phyloP scores from a whole-genome alignment of 805 yeast species.

The Candida chilensis region DNA sequence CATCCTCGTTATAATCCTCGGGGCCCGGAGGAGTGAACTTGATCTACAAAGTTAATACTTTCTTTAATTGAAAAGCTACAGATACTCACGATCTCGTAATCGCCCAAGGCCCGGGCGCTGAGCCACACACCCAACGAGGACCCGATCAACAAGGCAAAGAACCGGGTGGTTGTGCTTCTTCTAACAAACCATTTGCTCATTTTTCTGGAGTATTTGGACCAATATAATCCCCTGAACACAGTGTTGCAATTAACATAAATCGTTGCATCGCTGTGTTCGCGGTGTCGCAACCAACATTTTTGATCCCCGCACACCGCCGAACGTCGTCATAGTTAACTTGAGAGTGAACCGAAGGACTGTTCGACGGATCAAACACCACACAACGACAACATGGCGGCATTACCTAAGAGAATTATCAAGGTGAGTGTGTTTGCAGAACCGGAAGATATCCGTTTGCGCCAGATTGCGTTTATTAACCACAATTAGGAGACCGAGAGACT shows the following conservation, averaged over 20 bases:
- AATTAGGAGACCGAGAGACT: slow-evolving; percentile 81
- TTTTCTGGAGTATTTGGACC: background rate
- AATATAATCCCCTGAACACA: too few species aligned
- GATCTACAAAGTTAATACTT: slow-evolving; percentile 19
- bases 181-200: background rate
- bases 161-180: background rate
- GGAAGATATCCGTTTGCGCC: too few species aligned
- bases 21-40: slow-evolving; percentile 24
- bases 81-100: slow-evolving; percentile 1
- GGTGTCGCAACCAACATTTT: background rate
- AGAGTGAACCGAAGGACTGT: background rate
- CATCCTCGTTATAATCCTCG: slow-evolving; percentile 20
- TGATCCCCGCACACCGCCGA: background rate
- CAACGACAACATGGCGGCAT: slow-evolving; percentile 38
- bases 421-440: slow-evolving; percentile 34
- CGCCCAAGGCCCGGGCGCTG: background rate
- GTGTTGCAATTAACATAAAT: too few species aligned
- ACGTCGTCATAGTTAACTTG: background rate
- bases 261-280: too few species aligned
- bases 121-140: background rate
- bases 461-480: too few species aligned
- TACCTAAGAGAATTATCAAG: slow-evolving; percentile 90
- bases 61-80: slow-evolving; percentile 4
- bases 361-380: too few species aligned
- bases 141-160: background rate